Percentiles rank a stretch among this genome's conserved stretches.
phyloP scores from a whole-genome alignment of 192 early-diverging fungal species.

The Dispira simplex region DNA sequence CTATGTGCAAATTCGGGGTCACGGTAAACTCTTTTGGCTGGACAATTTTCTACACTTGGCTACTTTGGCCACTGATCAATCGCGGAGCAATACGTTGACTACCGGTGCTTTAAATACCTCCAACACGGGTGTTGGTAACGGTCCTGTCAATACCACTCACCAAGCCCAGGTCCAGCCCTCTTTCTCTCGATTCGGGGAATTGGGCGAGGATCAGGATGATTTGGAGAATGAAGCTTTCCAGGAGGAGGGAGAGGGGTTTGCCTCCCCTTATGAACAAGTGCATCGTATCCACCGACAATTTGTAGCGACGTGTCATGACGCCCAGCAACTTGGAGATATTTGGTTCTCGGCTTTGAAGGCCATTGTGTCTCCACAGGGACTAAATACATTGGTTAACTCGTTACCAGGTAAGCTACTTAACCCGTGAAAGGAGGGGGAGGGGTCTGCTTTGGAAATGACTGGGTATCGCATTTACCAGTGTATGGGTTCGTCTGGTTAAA shows the following conservation, averaged over 20 bases:
- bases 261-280: neutral
- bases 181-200: neutral
- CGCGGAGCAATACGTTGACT: constrained; percentile 9
- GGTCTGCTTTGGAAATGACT: neutral
- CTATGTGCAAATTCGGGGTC: constrained; percentile 75
- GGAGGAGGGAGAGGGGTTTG: neutral
- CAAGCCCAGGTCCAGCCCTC: neutral
- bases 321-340: neutral
- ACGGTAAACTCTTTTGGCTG: constrained; percentile 71
- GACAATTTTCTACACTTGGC: constrained; percentile 63
- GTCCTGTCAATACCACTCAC: neutral
- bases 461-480: neutral
- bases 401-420: neutral
- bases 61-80: constrained; percentile 29
- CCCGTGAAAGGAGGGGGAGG: neutral
- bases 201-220: neutral
- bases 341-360: neutral
- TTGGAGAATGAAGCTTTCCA: neutral
- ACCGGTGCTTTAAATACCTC: neutral
- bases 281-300: neutral
- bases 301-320: neutral
- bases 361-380: neutral
- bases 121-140: neutral
- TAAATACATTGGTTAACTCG: neutral
- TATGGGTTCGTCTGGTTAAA: neutral